Conservation (phyloP, 148 eudicot species). For the Nyssa sinensis region DNA sequence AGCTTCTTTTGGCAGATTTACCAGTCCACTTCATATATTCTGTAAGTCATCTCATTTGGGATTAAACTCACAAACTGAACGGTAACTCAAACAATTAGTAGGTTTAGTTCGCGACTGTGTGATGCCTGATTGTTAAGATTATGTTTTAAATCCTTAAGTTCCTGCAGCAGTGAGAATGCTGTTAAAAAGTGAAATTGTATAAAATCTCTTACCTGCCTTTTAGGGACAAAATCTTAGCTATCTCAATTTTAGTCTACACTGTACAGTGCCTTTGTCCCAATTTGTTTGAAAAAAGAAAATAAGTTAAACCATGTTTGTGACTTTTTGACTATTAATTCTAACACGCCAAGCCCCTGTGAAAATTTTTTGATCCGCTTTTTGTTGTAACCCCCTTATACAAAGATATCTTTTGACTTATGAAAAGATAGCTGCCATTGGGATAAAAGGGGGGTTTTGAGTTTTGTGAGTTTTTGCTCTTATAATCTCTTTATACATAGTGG, state of each 20-base stretch:
- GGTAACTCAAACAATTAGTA: neutral
- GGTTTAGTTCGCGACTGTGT: neutral
- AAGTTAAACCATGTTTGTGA: neutral
- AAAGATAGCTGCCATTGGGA: no score
- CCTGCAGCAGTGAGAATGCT: neutral
- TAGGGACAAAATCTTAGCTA: neutral
- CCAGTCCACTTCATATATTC: constrained; percentile 62
- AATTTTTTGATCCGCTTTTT: no score
- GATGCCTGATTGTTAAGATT: neutral
- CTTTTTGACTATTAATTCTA: neutral
- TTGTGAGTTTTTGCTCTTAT: no score
- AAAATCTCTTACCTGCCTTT: neutral
- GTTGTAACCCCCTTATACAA: no score
- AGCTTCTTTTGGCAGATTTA: constrained; percentile 53
- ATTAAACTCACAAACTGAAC: neutral
- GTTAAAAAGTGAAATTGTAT: neutral
- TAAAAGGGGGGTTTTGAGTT: no score
- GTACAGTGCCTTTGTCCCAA: neutral
- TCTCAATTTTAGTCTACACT: neutral
- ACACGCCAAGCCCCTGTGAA: no score
- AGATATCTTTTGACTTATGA: no score
- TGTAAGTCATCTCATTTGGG: constrained; percentile 46
- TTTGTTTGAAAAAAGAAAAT: no score
- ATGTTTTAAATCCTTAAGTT: neutral
- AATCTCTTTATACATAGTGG: no score